Base-by-base conservation (phyloP, 2,329 filamentous ascomycete species). In the Botrytis sinoallii region DNA sequence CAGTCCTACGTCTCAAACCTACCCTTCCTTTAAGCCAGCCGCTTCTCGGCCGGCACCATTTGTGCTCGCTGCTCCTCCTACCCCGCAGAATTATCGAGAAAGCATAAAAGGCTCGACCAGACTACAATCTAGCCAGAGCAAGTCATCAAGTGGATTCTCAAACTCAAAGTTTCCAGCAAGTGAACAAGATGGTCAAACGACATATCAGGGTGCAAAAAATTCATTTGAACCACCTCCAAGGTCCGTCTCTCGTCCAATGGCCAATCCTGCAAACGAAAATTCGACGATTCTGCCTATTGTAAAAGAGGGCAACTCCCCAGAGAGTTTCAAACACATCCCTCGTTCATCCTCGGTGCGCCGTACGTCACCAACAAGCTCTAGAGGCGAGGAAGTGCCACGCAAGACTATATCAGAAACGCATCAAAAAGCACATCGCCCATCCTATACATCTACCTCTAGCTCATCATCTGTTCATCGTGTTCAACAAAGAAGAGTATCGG, bases 401-500 rank as follows among this genome's bases (percentile, higher is more conserved):
- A 77, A 76, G 48, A 60, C 35, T 20, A 57, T 68, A 29, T 29
- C 73, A 25, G 76, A 77, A 48, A 32, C 55, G 38, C 70, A 72
- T 9, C 29, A 73, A 29, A 78, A 77, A 55, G 32, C 57, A 8
- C 70, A 76, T 32, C 74, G 75, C 32, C 72, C 77, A 25, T 72
- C 76, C 35, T 85, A 86, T 69, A 85, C 84, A 14, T 86, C 86
- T 14, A 86, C 84, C 2, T 89, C 88, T 0, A 86, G 83, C 2
- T 87, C 86, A 0, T 87, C 88, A 0, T 76, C 76, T n/a, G 78
- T 78, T 20, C 74, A 78, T 74, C 89, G 86, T 74, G 80, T 88
- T 67, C 88, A 88, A 80, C 82, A 86, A 12, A 82, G 87, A 4
- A 85, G 88, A 57, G 87, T 84, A 6, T 91, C 89, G 0, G 89